Base-by-base conservation (phyloP, 176 grass and related monocot species). In the Tuctoria greenei region DNA sequence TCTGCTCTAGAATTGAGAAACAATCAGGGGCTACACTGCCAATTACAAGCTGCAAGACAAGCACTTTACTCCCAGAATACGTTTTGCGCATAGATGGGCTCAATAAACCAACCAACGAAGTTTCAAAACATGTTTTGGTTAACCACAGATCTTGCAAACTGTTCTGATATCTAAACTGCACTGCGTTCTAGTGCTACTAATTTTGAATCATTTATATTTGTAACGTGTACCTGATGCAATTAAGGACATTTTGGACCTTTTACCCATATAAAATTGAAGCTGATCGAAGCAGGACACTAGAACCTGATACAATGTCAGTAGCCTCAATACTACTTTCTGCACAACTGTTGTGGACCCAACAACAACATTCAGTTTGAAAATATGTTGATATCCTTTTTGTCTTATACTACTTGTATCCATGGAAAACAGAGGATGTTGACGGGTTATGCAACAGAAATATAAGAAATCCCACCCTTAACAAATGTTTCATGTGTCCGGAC, bases 341-440 rank as follows among this genome's bases (percentile, higher is more conserved):
- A 72, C 57, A n/a, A n/a, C n/a, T n/a, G n/a, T n/a, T n/a, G n/a
- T n/a, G n/a, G n/a, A n/a, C n/a, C n/a, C n/a, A n/a, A n/a, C n/a
- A n/a, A n/a, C n/a, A 79, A 36, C 1, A 39, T 28, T 65, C 28
- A 31, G 49, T 20, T 51, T 20, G 49, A 20, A 51, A 20, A 51
- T 51, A 20, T 7, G 5, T 51, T 47, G 14, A 47, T 47, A 47
- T 14, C 12, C 4, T 20, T 18, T 15, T 52, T 54, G 51, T 54
- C 20, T 10, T 3, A 51, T 9, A 20, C 10, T 31, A 76, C 34
- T 37, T 37, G 7, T 61, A 8, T 56, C 15, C n/a, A 27, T 44
- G 10, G 26, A 61, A 2, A 71, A 50, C 39, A 61, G 62, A 75
- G 20, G 24, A 64, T 55, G 24, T 34, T 82, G 24, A 82, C 43